Percentiles rank a stretch among this genome's conserved stretches.
These are phyloP conservation scores for Cyberlindnera maritima DNA, from an alignment of 805 yeast species.

Conservation along the genomic window DNA sequence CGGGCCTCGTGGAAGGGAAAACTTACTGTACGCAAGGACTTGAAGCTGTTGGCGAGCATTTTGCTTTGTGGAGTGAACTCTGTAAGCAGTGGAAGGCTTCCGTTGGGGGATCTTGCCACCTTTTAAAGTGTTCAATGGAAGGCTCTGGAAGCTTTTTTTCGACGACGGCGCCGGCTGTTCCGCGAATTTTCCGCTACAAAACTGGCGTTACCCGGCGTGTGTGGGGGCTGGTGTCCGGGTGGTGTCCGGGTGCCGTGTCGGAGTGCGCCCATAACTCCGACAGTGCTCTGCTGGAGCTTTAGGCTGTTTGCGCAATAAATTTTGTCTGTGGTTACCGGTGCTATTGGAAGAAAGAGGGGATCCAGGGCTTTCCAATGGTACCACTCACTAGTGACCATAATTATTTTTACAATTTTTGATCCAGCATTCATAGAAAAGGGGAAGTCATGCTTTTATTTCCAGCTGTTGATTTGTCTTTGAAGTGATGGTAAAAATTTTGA, in stretches of 20 bases:
- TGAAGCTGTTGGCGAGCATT: slow-evolving; percentile 28
- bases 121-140: background rate
- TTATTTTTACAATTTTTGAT: too few species aligned
- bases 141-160: slow-evolving; percentile 3
- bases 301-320: too few species aligned
- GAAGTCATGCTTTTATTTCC: too few species aligned
- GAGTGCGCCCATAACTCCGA: background rate
- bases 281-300: too few species aligned
- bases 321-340: too few species aligned
- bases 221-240: background rate
- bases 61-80: slow-evolving; percentile 5
- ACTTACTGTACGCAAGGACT: slow-evolving; percentile 28
- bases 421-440: too few species aligned
- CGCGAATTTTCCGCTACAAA: background rate
- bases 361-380: too few species aligned
- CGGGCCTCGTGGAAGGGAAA: background rate
- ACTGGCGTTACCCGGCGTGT: slow-evolving; percentile 3
- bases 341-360: too few species aligned
- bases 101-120: background rate
- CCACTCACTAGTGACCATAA: too few species aligned
- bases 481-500: too few species aligned
- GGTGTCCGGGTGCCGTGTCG: slow-evolving; percentile 1
- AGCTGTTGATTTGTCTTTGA: too few species aligned
- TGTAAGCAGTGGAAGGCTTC: background rate
- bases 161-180: slow-evolving; percentile 3